phyloP scores from a whole-genome alignment of 2,329 filamentous ascomycete genomes.

The Botrytis aclada region DNA sequence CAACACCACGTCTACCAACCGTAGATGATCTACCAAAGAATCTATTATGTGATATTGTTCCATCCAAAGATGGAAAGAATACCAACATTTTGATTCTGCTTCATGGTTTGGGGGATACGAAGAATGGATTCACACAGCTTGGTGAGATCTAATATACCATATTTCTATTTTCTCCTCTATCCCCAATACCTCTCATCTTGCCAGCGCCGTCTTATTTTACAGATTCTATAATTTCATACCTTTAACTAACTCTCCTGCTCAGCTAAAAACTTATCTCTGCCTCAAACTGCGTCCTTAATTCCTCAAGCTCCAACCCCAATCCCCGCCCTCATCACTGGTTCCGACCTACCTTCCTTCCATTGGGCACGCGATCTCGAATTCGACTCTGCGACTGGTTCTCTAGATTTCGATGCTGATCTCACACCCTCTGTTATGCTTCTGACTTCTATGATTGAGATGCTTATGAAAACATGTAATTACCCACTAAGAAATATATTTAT shows the following conservation, averaged over 20 bases:
- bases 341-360: constrained; percentile 45
- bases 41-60: constrained; percentile 39
- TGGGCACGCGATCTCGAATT: constrained; percentile 60
- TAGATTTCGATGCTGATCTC: constrained; percentile 55
- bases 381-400: constrained; percentile 48
- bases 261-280: constrained; percentile 54
- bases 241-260: background rate
- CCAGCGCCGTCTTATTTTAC: background rate
- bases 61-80: constrained; percentile 39
- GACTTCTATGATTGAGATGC: constrained; percentile 43
- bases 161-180: background rate
- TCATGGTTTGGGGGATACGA: constrained; percentile 65
- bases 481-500: constrained; percentile 48
- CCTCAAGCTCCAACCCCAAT: constrained; percentile 59
- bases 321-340: constrained; percentile 47
- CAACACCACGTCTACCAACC: constrained; percentile 36
- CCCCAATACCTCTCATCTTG: background rate
- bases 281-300: constrained; percentile 62
- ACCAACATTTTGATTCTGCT: constrained; percentile 64
- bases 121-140: constrained; percentile 56
- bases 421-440: constrained; percentile 43
- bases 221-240: background rate
- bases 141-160: constrained; percentile 32
- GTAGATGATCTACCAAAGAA: constrained; percentile 47
- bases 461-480: constrained; percentile 50